Conservation (phyloP, 2,329 filamentous ascomycete genomes). For the Aureobasidium sp. region DNA sequence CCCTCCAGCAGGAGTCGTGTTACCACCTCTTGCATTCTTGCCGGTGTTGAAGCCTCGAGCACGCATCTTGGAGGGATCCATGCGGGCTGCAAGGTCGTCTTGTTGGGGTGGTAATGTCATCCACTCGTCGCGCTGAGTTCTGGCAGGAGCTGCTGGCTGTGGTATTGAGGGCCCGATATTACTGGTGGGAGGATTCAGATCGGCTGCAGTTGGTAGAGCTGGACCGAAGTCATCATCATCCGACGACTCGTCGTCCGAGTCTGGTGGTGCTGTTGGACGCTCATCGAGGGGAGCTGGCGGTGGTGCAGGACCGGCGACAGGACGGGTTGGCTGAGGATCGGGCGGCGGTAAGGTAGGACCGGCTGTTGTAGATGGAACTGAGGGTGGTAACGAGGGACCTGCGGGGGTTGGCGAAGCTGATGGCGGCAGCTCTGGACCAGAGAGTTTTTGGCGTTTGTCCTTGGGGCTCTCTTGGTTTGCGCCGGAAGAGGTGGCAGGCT, state of each 20-base stretch:
- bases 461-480: constrained; percentile 32
- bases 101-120: constrained; percentile 43
- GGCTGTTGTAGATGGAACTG: constrained; percentile 28
- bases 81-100: constrained; percentile 46
- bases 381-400: background rate
- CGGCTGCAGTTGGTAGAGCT: constrained; percentile 28
- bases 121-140: constrained; percentile 62
- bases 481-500: constrained; percentile 30
- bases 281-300: constrained; percentile 43
- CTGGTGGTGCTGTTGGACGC: constrained; percentile 32
- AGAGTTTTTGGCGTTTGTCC: constrained; percentile 44
- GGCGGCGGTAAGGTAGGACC: background rate
- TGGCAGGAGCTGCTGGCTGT: constrained; percentile 8
- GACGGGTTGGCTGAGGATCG: background rate
- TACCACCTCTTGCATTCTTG: constrained; percentile 43
- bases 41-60: constrained; percentile 75
- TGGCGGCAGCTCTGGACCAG: constrained; percentile 47
- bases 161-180: background rate
- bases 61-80: constrained; percentile 77
- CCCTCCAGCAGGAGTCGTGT: constrained; percentile 21
- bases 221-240: constrained; percentile 38
- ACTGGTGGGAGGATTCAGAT: background rate
- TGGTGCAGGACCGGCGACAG: constrained; percentile 46
- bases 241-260: constrained; percentile 21
- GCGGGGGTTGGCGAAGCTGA: background rate